Evolutionary conservation across 2,329 filamentous ascomycete species (phyloP).

Genomic region (Fusarium subglutinans): DNA sequence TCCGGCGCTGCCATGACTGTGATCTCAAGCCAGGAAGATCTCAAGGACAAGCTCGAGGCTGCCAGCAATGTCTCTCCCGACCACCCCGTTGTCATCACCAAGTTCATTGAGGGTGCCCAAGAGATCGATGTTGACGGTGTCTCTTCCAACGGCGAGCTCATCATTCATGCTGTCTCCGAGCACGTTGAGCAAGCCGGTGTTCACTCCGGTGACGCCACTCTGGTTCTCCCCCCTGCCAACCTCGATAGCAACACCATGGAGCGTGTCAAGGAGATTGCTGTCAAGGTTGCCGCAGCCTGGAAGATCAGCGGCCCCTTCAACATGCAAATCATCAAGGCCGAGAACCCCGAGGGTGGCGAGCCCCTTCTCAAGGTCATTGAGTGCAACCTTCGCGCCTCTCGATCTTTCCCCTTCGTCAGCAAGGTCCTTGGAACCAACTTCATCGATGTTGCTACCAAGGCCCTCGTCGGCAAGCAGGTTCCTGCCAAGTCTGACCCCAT

Average conservation of each 20-base stretch:
- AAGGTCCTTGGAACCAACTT: slow-evolving; percentile 98
- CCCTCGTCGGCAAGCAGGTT: slow-evolving; percentile 84
- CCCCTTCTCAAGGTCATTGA: slow-evolving; percentile 93
- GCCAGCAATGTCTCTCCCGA: slow-evolving; percentile 92
- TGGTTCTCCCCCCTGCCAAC: slow-evolving; percentile 86
- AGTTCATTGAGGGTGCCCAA: slow-evolving; percentile 96
- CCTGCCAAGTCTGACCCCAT: slow-evolving; percentile 89
- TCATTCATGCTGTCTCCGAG: slow-evolving; percentile 92
- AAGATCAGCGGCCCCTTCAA: slow-evolving; percentile 98
- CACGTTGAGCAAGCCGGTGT: slow-evolving; percentile 98
- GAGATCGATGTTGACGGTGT: slow-evolving; percentile 98
- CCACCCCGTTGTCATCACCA: slow-evolving; percentile 96
- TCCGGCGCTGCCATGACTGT: slow-evolving; percentile 99
- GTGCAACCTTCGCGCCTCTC: slow-evolving; percentile 96
- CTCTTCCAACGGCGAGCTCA: slow-evolving; percentile 82
- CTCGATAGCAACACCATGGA: slow-evolving; percentile 81
- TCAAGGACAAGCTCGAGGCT: slow-evolving; percentile 93
- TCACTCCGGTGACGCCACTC: slow-evolving; percentile 95
- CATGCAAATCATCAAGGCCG: slow-evolving; percentile 99
- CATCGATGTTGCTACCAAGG: slow-evolving; percentile 94
- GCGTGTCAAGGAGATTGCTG: slow-evolving; percentile 92
- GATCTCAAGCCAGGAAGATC: slow-evolving; percentile 85
- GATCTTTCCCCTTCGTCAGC: slow-evolving; percentile 97
- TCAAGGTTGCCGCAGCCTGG: slow-evolving; percentile 97
- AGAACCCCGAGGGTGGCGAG: slow-evolving; percentile 77